phyloP scores from a whole-genome alignment of 768 basidiomycete species.

The Tulasnella sp. region DNA sequence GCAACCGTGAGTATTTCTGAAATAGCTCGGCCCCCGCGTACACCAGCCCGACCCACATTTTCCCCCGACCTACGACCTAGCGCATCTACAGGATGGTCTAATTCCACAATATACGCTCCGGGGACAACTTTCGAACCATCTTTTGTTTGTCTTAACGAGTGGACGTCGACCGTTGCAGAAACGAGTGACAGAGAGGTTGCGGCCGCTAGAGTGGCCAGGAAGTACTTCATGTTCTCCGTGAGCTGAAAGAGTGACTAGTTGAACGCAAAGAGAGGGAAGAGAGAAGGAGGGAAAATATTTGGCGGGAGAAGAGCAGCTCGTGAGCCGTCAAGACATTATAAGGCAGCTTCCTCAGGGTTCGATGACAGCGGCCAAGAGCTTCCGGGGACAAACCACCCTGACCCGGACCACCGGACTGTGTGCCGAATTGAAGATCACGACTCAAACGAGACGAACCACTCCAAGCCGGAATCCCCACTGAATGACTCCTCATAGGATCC shows the following conservation, averaged over 20 bases:
- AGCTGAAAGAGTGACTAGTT: not conserved
- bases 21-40: too few species aligned
- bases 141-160: not conserved
- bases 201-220: not conserved
- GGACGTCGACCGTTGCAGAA: constrained; percentile 10
- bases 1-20: too few species aligned
- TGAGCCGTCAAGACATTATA: not conserved
- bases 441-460: too few species aligned
- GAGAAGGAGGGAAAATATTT: not conserved
- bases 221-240: not conserved
- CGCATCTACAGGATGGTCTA: too few species aligned
- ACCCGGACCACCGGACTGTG: not conserved
- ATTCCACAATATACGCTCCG: constrained; percentile 3
- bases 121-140: not conserved
- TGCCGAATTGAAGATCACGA: not conserved
- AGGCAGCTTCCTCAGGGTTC: not conserved
- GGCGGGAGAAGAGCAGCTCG: not conserved
- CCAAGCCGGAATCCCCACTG: too few species aligned
- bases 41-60: too few species aligned
- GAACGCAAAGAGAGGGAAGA: not conserved
- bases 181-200: not conserved
- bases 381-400: not conserved
- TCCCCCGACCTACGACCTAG: too few species aligned
- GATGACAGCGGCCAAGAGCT: not conserved
- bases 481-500: too few species aligned